These are phyloP conservation scores for Aspergillus asperescens DNA, from an alignment of 495 filamentous ascomycete species.

Conservation along the genomic window DNA sequence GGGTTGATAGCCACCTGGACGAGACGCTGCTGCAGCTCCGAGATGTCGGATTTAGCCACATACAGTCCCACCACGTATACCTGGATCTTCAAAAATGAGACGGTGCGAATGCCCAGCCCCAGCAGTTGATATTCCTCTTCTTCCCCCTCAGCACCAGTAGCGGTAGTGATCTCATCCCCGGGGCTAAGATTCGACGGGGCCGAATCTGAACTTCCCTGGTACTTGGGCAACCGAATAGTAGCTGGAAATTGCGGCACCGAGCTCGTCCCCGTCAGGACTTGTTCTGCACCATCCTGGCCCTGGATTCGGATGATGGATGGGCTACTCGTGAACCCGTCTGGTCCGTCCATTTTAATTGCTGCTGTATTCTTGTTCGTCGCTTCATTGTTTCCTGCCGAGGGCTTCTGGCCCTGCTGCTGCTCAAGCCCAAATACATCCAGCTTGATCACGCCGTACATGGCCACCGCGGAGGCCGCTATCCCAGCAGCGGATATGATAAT, in stretches of 20 bases:
- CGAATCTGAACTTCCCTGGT: conserved; percentile 24
- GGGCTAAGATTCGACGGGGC: conserved; percentile 27
- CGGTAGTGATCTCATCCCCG: conserved; percentile 30
- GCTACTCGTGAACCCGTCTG: conserved; percentile 31
- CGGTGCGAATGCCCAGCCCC: conserved; percentile 80
- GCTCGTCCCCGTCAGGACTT: conserved; percentile 76
- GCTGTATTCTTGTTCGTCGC: background rate
- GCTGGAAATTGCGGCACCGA: conserved; percentile 77
- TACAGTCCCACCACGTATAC: conserved; percentile 95
- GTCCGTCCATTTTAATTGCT: conserved; percentile 37
- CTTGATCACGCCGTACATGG: conserved; percentile 39
- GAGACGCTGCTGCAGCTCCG: conserved; percentile 50
- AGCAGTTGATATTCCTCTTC: conserved; percentile 77
- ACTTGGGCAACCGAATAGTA: conserved; percentile 56
- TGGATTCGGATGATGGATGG: conserved; percentile 39
- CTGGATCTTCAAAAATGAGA: conserved; percentile 83
- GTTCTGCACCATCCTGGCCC: conserved; percentile 55
- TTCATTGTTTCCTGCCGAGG: background rate
- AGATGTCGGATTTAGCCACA: conserved; percentile 71
- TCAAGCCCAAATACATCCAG: conserved; percentile 37
- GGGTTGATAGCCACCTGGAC: conserved; percentile 41
- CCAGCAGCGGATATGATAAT: conserved; percentile 35
- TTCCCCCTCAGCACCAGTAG: conserved; percentile 11
- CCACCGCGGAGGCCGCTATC: conserved; percentile 30
- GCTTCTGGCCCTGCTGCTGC: background rate